These are phyloP conservation scores for Candida endomychidarum DNA, from an alignment of 805 yeast genomes.

Conservation along the genomic window DNA sequence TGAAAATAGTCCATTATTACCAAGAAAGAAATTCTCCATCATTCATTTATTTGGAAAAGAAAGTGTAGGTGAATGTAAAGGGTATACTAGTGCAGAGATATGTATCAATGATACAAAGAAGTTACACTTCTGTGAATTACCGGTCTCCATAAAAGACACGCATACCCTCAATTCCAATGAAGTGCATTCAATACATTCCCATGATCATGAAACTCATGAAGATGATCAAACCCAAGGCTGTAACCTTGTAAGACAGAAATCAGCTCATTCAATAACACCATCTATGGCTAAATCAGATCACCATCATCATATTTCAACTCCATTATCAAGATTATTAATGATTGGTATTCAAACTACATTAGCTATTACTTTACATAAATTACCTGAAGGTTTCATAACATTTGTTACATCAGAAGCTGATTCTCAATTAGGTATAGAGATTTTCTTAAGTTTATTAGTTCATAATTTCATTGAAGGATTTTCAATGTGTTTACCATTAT, in stretches of 20 bases:
- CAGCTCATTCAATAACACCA: constrained; percentile 19
- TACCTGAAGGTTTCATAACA: constrained; percentile 93
- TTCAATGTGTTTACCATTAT: constrained; percentile 87
- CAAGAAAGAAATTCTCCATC: constrained; percentile 9
- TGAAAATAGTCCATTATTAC: constrained; percentile 4
- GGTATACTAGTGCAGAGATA: constrained; percentile 45
- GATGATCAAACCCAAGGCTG: constrained; percentile 17
- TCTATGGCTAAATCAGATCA: constrained; percentile 41
- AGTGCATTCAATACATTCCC: constrained; percentile 11
- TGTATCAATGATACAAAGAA: constrained; percentile 19
- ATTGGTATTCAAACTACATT: constrained; percentile 89
- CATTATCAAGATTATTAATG: constrained; percentile 72
- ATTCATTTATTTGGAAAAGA: constrained; percentile 11
- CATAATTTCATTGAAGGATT: constrained; percentile 96
- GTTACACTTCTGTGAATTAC: constrained; percentile 41
- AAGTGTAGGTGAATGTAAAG: constrained; percentile 47
- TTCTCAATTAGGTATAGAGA: constrained; percentile 65
- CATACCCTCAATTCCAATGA: constrained; percentile 10
- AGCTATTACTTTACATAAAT: constrained; percentile 84
- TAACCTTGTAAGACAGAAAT: constrained; percentile 7
- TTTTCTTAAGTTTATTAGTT: constrained; percentile 79
- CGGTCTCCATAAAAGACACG: constrained; percentile 15
- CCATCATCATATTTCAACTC: constrained; percentile 79
- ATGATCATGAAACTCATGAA: constrained; percentile 5
- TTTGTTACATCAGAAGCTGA: constrained; percentile 74